Percentiles rank a stretch among this genome's conserved stretches.
Conservation (phyloP, 192 early-diverging fungal genomes). For the Umbelopsis vinacea region DNA sequence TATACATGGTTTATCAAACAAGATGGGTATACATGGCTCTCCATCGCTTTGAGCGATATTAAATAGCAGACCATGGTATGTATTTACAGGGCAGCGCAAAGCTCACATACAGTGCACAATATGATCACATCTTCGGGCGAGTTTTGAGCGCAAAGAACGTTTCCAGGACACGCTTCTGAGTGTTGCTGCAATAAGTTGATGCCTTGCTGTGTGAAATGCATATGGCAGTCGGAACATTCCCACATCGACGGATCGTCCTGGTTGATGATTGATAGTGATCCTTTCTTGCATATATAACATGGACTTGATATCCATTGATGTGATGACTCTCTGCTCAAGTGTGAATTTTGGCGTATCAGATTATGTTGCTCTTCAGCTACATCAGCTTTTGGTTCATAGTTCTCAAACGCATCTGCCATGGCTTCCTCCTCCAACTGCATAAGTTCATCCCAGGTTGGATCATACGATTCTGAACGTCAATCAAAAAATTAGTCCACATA, state of each 20-base stretch:
- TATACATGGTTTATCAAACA: background rate
- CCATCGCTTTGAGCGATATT: background rate
- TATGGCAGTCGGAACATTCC: slow-evolving; percentile 5
- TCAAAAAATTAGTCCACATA: background rate
- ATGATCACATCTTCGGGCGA: slow-evolving; percentile 3
- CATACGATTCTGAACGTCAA: slow-evolving; percentile 1
- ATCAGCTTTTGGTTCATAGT: background rate
- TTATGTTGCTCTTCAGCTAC: no score
- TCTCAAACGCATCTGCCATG: slow-evolving; percentile 11
- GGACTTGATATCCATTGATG: background rate
- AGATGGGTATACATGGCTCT: slow-evolving; percentile 11
- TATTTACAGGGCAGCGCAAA: slow-evolving; percentile 8
- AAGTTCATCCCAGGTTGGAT: slow-evolving; percentile 9
- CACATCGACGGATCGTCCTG: background rate
- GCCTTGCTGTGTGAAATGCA: background rate
- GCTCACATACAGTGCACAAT: slow-evolving; percentile 4
- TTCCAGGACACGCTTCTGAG: background rate
- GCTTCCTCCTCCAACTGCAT: slow-evolving; percentile 2
- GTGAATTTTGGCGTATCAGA: no score
- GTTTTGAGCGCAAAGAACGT: background rate
- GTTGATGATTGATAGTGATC: background rate
- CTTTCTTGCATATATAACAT: background rate
- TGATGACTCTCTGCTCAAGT: background rate
- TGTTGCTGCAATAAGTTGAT: background rate
- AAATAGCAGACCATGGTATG: background rate